Base-by-base conservation (phyloP, 805 yeast genomes). In the Ogataea glucozyma region DNA sequence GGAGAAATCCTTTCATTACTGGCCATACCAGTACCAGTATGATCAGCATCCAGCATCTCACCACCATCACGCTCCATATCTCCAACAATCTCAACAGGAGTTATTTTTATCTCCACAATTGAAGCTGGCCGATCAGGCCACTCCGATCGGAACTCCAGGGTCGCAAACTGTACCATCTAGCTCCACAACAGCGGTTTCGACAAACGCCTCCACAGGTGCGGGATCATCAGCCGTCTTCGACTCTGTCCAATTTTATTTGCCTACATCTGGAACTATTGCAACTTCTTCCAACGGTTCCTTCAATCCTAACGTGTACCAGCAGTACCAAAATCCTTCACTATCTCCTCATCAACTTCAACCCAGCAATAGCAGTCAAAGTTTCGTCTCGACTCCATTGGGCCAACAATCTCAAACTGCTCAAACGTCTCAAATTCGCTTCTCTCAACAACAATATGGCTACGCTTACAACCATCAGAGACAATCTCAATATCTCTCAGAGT, bases 1-100 rank as follows among this genome's bases (percentile, higher is more conserved):
- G 26, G 49, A 45, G 20, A 42, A 41, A 24, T n/a, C 46, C 32
- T 38, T 33, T 20, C 48, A 47, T 19, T 41, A 44, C 37, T 49
- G 52, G 52, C 46, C 43, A 9, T 29, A 34, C 31, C 48, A 45
- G 26, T 29, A 34, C 31, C 48, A 45, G 26, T 39, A 42, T 26
- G 52, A 49, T 16, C 49, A 45, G 21, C 41, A 40, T 20, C 30
- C 18, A 1, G 13, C 37, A 12, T 13, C 43, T 4, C 46, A 32
- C 34, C 43, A 41, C n/a, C 27, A 20, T 22, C 40, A 41, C 30
- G n/a, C 11, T 18, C 47, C 43, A 26, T 39, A 36, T 21, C 26
- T 26, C 12, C 49, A 36, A 16, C 46, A 21, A 40, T 24, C n/a
- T 10, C 44, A 40, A 40, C 43, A 21, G 29, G 38, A 38, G 22